Evolutionary conservation across 2,329 filamentous ascomycete genomes (phyloP).

Genomic region (Xylaria sp.): DNA sequence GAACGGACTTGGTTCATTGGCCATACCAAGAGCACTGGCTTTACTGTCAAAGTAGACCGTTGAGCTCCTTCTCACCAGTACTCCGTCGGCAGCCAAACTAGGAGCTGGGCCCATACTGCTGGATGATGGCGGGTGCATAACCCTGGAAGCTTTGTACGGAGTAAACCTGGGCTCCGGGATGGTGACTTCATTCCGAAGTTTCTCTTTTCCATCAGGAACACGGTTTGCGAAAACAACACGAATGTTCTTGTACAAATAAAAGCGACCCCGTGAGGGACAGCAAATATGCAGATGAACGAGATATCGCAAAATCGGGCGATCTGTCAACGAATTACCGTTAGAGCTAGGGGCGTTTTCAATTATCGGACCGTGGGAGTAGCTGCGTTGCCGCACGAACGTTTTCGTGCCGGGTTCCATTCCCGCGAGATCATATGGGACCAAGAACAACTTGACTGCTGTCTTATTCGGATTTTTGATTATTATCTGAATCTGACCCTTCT

Average conservation of each 20-base stretch:
- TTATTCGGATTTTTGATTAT: slow-evolving; percentile 98
- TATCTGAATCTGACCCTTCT: slow-evolving; percentile 91
- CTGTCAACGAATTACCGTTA: slow-evolving; percentile 28
- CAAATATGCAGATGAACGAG: slow-evolving; percentile 92
- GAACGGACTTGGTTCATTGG: slow-evolving; percentile 29
- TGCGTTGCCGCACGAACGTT: slow-evolving; percentile 91
- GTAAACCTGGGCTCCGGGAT: slow-evolving; percentile 82
- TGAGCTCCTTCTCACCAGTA: slow-evolving; percentile 52
- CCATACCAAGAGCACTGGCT: slow-evolving; percentile 33
- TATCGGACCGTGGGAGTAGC: slow-evolving; percentile 81
- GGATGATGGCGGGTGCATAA: slow-evolving; percentile 41
- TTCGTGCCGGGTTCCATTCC: slow-evolving; percentile 94
- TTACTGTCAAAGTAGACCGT: slow-evolving; percentile 40
- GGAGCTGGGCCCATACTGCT: slow-evolving; percentile 36
- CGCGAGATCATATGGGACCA: slow-evolving; percentile 85
- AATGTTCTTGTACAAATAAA: slow-evolving; percentile 85
- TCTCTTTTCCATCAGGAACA: slow-evolving; percentile 92
- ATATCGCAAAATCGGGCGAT: slow-evolving; percentile 76
- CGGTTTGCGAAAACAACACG: slow-evolving; percentile 95
- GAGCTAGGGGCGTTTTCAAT: slow-evolving; percentile 56
- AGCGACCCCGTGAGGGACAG: slow-evolving; percentile 74
- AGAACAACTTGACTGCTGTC: slow-evolving; percentile 91
- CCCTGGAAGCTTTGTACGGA: slow-evolving; percentile 66
- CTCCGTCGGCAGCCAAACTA: slow-evolving; percentile 54
- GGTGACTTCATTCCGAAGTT: slow-evolving; percentile 81